Evolutionary conservation across 441 rosid genomes (phyloP), one percentile per base, ranked within the genome.

Genomic region (Erodium trifolium): DNA sequence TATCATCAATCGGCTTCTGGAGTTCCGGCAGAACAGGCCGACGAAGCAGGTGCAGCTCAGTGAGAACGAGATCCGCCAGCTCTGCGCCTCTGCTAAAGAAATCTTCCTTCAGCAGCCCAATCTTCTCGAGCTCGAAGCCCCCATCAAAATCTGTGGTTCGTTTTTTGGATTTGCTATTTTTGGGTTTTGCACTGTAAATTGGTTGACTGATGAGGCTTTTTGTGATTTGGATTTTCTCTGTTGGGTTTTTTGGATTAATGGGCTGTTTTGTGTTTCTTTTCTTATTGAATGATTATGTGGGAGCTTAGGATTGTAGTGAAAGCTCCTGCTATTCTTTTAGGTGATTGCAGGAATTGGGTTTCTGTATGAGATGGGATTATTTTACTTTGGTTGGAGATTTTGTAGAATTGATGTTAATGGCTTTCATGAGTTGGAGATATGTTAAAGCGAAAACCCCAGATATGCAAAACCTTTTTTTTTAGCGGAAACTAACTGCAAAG

Each of bases 121-220:
- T 79, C 98, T 93, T 70, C 97, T 93, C 45, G 98, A 88, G 76
- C 93, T 93, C 53, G 91, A 88, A 77, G 97, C 98, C 62, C 98
- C 98, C 73, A 87, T 93, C 82, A 90, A 93, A 91, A 88, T 93
- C 93, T 90, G 98, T 66, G 98, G 98, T 93, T 81, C 64, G 68
- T 11, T 37, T 5, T 14, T 51, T 7, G 4, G 41, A 37, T 7
- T 4, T 37, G 0, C 8, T 37, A 37, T 37, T 2, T 4, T 2
- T 37, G 41, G 41, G 41, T 4, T 37, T 37, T 37, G 41, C 41
- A 37, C 41, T 37, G 41, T 47, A 11, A 1, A 49, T 51, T n/a
- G 59, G 5, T n/a, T 51, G 59, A 23, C 5, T n/a, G 59, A 3
- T 49, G 57, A 49, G 8, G 41, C 8, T 7, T 37, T 37, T 37